Percentiles rank a stretch among this genome's conserved stretches.
Conservation (phyloP, 441 rosid species). For the Populus hybrid region DNA sequence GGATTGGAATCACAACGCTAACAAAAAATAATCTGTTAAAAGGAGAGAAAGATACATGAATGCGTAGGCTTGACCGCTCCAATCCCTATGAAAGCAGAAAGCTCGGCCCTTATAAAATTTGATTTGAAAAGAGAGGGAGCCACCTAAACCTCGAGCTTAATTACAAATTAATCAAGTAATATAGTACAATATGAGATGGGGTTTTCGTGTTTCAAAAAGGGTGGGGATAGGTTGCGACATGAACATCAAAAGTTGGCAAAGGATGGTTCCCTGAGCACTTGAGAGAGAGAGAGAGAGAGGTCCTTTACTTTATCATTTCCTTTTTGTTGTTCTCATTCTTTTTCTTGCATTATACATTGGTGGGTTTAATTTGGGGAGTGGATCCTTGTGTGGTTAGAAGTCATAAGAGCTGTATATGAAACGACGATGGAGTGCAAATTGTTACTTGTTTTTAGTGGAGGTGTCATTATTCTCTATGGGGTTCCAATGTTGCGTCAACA, state of each 20-base stretch:
- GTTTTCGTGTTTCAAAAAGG: conserved; percentile 10
- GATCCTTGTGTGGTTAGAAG: neutral
- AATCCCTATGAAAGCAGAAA: conserved; percentile 14
- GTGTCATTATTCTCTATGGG: conserved; percentile 19
- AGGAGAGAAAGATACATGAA: neutral
- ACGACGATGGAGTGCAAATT: conserved; percentile 16
- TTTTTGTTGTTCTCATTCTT: conserved; percentile 12
- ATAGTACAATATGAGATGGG: neutral
- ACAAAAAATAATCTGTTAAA: conserved; percentile 9
- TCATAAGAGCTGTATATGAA: neutral
- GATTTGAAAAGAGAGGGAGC: neutral
- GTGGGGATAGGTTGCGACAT: conserved; percentile 21
- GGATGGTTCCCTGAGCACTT: conserved; percentile 29
- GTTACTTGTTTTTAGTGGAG: conserved; percentile 24
- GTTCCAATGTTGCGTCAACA: conserved; percentile 18
- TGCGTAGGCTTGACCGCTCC: conserved; percentile 33
- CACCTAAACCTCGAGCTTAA: conserved; percentile 1
- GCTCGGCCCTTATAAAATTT: neutral
- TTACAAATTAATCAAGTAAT: neutral
- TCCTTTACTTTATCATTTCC: conserved; percentile 2
- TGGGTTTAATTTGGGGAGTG: neutral
- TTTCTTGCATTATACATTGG: neutral
- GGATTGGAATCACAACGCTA: conserved; percentile 27
- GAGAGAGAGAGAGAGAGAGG: neutral
- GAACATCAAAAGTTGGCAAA: conserved; percentile 21